Evolutionary conservation across 805 yeast genomes (phyloP), one percentile per base, ranked within the genome.

Genomic region (Starmera dryadoides): DNA sequence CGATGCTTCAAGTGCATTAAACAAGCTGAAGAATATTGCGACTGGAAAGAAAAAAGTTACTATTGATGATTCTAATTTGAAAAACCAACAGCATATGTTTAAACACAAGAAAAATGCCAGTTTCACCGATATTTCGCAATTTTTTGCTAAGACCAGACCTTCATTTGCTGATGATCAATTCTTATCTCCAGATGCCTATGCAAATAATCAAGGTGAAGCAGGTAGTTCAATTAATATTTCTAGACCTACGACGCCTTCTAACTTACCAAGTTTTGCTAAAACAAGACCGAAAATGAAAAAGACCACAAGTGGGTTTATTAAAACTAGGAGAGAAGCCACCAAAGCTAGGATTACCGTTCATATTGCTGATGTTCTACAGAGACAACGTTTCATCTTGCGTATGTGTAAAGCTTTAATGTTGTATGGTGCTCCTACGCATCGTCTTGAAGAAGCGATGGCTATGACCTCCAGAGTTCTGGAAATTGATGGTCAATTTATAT

Each of bases 351-450:
- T 89, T 51, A 91, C 97, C 0, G 94, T 91, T 11, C 97, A 91
- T 56, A 86, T 89, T 50, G 93, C 95, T 1, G 95, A 85, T 51
- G 75, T 87, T 18, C 64, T 89, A 18, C 95, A 89, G 56, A 73
- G 96, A 41, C 96, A 89, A 56, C 67, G 89, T 36, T 91, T 91
- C 55, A 81, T 91, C 42, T 62, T 89, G 49, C 71, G 91, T 28
- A 71, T 91, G 64, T 89, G 97, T 56, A 77, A 86, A 34, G 95
- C 95, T 0, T 68, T 91, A 39, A 89, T 91, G 98, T 63, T 86
- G 42, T 91, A 78, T 52, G 98, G 98, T 22, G 98, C 98, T 0
- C 98, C 98, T 1, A 88, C 96, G 2, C 97, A 91, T 59, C 73
- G 98, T 53, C 62, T 91, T 38, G 98, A 91, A 58, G 98, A 91